A percentile compares a stretch with the other conserved stretches of the same genome.
Evolutionary conservation across 495 filamentous ascomycete species (phyloP).

Genomic region (Daldinia grandis): DNA sequence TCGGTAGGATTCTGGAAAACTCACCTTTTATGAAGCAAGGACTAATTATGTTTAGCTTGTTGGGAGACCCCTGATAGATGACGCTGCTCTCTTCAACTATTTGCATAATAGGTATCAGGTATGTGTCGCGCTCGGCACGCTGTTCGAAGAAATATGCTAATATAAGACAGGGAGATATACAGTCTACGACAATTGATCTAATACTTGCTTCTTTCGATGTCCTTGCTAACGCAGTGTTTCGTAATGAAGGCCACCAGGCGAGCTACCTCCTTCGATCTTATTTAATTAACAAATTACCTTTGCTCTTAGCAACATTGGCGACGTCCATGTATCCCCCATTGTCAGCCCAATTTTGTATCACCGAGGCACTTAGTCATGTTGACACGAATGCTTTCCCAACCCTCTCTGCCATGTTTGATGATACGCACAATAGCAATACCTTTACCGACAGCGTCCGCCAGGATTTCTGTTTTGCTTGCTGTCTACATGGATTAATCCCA

Average conservation of each 20-base stretch:
- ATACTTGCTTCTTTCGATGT: constrained; percentile 90
- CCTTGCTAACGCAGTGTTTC: constrained; percentile 83
- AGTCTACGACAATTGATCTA: constrained; percentile 78
- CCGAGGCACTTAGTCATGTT: constrained; percentile 76
- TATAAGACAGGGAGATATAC: constrained; percentile 69
- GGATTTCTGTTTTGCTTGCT: constrained; percentile 93
- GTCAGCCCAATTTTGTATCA: constrained; percentile 79
- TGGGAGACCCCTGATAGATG: constrained; percentile 83
- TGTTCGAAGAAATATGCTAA: constrained; percentile 23
- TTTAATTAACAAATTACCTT: constrained; percentile 89
- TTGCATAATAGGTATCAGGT: constrained; percentile 84
- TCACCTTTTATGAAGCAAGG: background rate
- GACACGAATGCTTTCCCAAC: constrained; percentile 83
- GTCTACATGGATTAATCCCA: constrained; percentile 81
- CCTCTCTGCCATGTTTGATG: constrained; percentile 81
- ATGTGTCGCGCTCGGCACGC: constrained; percentile 17
- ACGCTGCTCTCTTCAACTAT: constrained; percentile 77
- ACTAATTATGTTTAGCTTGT: constrained; percentile 68
- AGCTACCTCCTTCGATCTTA: constrained; percentile 88
- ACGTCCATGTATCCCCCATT: constrained; percentile 68
- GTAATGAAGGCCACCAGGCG: constrained; percentile 73
- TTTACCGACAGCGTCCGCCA: constrained; percentile 84
- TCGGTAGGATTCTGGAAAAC: constrained; percentile 61
- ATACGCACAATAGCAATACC: constrained; percentile 70
- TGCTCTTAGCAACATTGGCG: constrained; percentile 73